Evolutionary conservation across 2,329 filamentous ascomycete genomes (phyloP).

Genomic region (Waltergamsia citrina): DNA sequence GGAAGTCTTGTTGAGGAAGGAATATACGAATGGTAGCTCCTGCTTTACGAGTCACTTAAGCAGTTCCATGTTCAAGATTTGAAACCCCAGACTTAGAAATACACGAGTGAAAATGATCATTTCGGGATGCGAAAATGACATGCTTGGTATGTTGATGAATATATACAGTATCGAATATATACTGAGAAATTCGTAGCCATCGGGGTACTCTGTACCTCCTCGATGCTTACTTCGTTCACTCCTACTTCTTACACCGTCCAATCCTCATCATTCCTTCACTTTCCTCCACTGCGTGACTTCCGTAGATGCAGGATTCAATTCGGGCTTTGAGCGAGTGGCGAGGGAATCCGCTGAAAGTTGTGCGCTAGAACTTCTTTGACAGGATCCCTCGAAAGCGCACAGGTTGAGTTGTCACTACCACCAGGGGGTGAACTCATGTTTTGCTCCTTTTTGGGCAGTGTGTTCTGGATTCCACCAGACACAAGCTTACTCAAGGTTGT

Average conservation of each 20-base stretch:
- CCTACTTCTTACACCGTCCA: too few relatives aligned
- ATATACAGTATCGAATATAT: constrained; percentile 1
- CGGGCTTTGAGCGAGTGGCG: too few relatives aligned
- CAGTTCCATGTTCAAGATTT: too few relatives aligned
- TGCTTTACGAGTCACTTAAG: too few relatives aligned
- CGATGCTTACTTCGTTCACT: neutral
- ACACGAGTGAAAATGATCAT: too few relatives aligned
- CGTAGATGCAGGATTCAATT: too few relatives aligned
- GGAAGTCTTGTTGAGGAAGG: too few relatives aligned
- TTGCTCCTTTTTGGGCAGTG: neutral
- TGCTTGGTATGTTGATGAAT: neutral
- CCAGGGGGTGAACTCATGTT: neutral
- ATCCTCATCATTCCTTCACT: too few relatives aligned
- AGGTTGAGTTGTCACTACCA: neutral
- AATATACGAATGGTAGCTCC: too few relatives aligned
- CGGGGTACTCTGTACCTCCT: neutral
- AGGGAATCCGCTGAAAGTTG: neutral
- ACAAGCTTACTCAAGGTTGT: constrained; percentile 10
- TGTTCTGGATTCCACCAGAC: neutral
- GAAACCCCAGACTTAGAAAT: too few relatives aligned
- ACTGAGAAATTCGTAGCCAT: neutral
- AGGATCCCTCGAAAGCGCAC: neutral
- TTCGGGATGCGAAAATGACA: neutral
- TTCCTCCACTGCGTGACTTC: too few relatives aligned
- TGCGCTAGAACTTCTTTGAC: neutral